Evolutionary conservation across 2,329 filamentous ascomycete genomes (phyloP).

Genomic region (Penicillium sp.): DNA sequence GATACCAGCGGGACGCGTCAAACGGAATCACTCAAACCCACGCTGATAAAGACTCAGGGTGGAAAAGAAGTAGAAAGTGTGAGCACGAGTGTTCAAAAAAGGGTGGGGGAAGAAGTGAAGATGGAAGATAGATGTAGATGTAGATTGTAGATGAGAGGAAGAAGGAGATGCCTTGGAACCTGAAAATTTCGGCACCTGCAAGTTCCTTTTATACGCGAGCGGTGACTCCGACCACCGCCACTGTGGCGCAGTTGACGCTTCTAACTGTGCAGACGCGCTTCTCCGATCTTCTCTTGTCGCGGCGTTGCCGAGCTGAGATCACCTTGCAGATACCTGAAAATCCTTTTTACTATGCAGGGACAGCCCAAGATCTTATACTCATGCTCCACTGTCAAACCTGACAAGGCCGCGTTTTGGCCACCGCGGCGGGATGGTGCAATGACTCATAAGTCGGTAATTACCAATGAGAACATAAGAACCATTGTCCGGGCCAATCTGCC

Average conservation of each 20-base stretch:
- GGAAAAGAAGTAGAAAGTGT: background rate
- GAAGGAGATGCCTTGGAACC: constrained; percentile 1
- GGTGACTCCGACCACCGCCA: constrained; percentile 9
- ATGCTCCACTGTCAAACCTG: background rate
- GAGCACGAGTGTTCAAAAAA: background rate
- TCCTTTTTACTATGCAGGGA: background rate
- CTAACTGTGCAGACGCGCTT: background rate
- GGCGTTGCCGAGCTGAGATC: constrained; percentile 9
- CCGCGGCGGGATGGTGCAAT: background rate
- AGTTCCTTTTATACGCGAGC: constrained; percentile 5
- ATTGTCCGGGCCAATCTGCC: background rate
- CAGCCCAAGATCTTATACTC: background rate
- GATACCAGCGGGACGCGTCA: constrained; percentile 26
- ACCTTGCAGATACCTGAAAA: background rate
- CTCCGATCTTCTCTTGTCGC: constrained; percentile 2
- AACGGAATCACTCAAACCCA: constrained; percentile 10
- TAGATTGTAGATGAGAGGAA: background rate
- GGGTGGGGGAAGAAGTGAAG: background rate
- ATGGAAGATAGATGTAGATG: background rate
- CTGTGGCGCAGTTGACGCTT: constrained; percentile 12
- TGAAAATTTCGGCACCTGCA: constrained; percentile 3
- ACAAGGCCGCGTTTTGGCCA: background rate
- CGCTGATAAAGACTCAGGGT: background rate
- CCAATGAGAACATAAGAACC: background rate
- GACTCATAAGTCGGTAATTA: background rate